Percentiles rank a stretch among this genome's conserved stretches.
These are phyloP conservation scores for Ocimum tenuiflorum DNA, from an alignment of 257 asterid genomes.

Conservation along the genomic window DNA sequence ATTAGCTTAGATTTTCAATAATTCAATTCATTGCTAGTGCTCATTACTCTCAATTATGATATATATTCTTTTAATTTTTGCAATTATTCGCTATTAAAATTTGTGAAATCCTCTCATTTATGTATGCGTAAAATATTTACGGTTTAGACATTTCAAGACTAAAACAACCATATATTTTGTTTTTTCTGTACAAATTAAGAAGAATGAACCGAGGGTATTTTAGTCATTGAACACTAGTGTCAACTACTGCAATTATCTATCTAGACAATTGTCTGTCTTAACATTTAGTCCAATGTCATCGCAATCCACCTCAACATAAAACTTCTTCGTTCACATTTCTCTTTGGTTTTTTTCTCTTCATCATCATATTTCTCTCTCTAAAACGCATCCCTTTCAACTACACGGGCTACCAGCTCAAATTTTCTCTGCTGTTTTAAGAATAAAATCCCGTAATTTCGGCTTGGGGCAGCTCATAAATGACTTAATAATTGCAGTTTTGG, in stretches of 20 bases:
- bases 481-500: slow-evolving; percentile 14
- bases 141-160: too few relatives aligned
- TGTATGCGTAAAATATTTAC: too few relatives aligned
- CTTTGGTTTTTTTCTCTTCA: neutral
- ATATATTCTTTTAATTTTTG: too few relatives aligned
- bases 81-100: too few relatives aligned
- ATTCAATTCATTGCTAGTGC: too few relatives aligned
- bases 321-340: too few relatives aligned
- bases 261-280: slow-evolving; percentile 1
- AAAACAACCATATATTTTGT: too few relatives aligned
- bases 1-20: too few relatives aligned
- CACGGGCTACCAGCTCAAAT: neutral
- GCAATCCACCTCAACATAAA: slow-evolving; percentile 6
- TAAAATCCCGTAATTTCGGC: neutral
- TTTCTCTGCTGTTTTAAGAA: slow-evolving; percentile 13
- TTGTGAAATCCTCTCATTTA: too few relatives aligned
- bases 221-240: neutral
- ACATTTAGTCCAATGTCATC: neutral
- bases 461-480: neutral
- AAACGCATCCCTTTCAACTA: neutral
- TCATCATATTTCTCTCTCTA: slow-evolving; percentile 20
- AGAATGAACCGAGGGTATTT: neutral
- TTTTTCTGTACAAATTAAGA: too few relatives aligned
- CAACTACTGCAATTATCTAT: neutral
- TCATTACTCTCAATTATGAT: too few relatives aligned